Conservation (phyloP, 352 stramenopile species). For the Hyphochytrium catenoides region DNA sequence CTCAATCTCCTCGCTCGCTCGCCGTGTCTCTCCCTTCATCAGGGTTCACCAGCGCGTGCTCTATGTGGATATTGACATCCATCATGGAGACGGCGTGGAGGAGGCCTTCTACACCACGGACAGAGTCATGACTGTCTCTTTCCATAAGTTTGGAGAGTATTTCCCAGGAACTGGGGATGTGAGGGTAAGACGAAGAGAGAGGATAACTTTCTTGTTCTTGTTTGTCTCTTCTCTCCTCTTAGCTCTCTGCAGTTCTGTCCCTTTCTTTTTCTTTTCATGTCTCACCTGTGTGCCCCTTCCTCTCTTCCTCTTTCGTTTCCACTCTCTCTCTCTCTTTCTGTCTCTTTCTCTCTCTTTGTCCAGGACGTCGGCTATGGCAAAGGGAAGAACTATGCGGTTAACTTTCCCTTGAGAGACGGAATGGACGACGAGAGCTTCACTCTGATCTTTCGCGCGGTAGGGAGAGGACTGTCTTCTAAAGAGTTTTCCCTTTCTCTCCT, state of each 20-base stretch:
- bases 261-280: constrained; percentile 7
- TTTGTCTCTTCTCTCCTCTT: constrained; percentile 5
- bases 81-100: constrained; percentile 96
- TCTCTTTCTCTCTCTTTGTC: constrained; percentile 18
- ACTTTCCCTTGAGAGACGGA: constrained; percentile 91
- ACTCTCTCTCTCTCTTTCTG: constrained; percentile 10
- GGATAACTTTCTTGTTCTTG: constrained; percentile 4
- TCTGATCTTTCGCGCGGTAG: constrained; percentile 36
- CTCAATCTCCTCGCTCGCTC: too few species aligned
- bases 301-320: constrained; percentile 5
- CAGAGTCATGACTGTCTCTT: constrained; percentile 90
- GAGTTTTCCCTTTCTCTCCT: not conserved
- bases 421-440: constrained; percentile 94
- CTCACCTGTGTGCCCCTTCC: constrained; percentile 4
- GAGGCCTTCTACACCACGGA: constrained; percentile 99
- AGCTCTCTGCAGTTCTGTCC: constrained; percentile 6
- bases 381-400: constrained; percentile 94
- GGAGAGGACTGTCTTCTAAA: too few species aligned
- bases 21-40: constrained; percentile 1
- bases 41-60: constrained; percentile 79
- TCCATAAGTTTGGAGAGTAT: constrained; percentile 99
- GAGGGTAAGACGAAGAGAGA: constrained; percentile 10
- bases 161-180: constrained; percentile 79
- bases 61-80: constrained; percentile 99
- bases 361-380: constrained; percentile 57